Base-by-base conservation (phyloP, 2,329 filamentous ascomycete species). In the Fonsecaea monophora region DNA sequence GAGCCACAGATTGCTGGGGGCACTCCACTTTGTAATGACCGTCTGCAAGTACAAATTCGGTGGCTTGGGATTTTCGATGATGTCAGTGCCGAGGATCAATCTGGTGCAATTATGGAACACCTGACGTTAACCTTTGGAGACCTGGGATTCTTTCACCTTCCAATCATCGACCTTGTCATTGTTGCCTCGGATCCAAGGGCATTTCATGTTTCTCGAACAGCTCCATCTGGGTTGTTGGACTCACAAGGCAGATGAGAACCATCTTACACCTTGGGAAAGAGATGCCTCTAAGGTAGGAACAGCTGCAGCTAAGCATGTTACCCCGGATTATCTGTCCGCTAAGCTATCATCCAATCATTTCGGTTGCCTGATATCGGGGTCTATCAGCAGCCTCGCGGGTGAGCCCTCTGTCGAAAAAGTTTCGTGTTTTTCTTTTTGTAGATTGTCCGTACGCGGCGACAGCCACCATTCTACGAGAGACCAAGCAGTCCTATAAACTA, bases 261-360 rank as follows among this genome's bases (percentile, higher is more conserved):
- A 37, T 57, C 58, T 58, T 35, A 56, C 25, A 37, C 6, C 32
- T 35, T 6, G 4, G 32, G 2, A 35, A 59, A 37, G 13, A 12
- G 34, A 34, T 48, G 32, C 42, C 25, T n/a, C 35, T 21, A 54
- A 54, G 59, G 32, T 38, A 61, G 59, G 34, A 61, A 18, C 59
- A 37, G 10, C 34, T 37, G 37, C n/a, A 6, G 25, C 38, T 53
- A 25, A 54, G 45, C 45, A 25, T 50, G 45, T 35, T 66, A 65
- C 66, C 66, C 66, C 62, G 64, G 66, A 67, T 56, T 66, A 13
- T 38, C 53, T 50, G 58, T 62, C 65, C 65, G 65, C 57, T 37
- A 42, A 40, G 25, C 7, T 35, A 40, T 32, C 32, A 45, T 55
- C 65, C 65, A 67, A 67, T 67, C 65, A 67, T n/a, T 42, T 58